These are phyloP conservation scores for Catharanthus roseus DNA, from an alignment of 257 asterid genomes.

Conservation along the genomic window DNA sequence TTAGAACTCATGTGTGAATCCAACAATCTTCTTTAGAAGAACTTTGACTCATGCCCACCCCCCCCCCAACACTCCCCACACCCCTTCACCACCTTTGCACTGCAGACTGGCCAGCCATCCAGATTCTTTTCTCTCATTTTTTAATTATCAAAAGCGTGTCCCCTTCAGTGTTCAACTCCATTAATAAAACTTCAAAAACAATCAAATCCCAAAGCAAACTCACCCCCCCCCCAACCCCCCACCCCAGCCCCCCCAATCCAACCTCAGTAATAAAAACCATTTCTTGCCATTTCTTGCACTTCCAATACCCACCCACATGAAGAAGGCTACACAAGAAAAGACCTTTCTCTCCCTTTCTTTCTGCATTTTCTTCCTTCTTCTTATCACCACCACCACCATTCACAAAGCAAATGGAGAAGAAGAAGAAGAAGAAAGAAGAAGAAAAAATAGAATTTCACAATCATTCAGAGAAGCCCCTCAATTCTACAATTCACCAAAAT, in stretches of 20 bases:
- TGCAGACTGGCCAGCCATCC: slow-evolving; percentile 8
- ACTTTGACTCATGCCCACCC: slow-evolving; percentile 17
- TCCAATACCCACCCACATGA: slow-evolving; percentile 31
- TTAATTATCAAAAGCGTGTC: slow-evolving; percentile 20
- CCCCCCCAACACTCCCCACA: not conserved
- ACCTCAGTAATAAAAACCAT: slow-evolving; percentile 4
- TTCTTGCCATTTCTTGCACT: slow-evolving; percentile 4
- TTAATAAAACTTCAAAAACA: slow-evolving; percentile 15
- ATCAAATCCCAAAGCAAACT: slow-evolving; percentile 6
- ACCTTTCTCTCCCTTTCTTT: slow-evolving; percentile 23
- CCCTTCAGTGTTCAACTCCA: slow-evolving; percentile 14
- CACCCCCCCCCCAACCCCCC: slow-evolving; percentile 12
- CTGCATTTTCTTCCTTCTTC: slow-evolving; percentile 17
- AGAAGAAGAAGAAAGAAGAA: slow-evolving; percentile 3
- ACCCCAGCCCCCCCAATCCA: not conserved
- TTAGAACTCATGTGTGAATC: not conserved
- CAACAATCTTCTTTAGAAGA: slow-evolving; percentile 16
- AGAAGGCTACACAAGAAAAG: slow-evolving; percentile 6
- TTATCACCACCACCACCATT: not conserved
- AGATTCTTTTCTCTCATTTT: not conserved
- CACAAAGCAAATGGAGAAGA: too few species aligned
- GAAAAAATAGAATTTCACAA: slow-evolving; percentile 12
- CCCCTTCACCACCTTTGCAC: not conserved
- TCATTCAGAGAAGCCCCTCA: slow-evolving; percentile 81
- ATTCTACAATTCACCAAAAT: slow-evolving; percentile 64